phyloP scores from a whole-genome alignment of 1,284 basidiomycete genomes.

The Austroboletus niveus region DNA sequence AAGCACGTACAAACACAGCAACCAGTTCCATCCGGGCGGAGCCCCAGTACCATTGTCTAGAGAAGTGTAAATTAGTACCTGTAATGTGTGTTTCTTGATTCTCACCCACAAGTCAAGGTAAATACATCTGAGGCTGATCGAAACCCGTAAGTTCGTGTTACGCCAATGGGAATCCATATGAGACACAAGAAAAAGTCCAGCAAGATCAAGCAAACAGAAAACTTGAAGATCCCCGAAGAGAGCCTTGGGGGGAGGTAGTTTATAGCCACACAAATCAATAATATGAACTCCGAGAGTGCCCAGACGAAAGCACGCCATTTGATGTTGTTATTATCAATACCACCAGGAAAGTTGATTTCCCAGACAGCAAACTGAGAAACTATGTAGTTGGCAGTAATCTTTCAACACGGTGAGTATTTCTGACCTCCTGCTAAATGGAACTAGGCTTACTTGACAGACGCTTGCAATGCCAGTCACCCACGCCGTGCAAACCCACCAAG shows the following conservation, averaged over 20 bases:
- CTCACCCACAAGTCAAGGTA: constrained; percentile 67
- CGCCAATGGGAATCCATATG: constrained; percentile 87
- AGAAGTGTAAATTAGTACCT: constrained; percentile 5
- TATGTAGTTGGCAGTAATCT: constrained; percentile 84
- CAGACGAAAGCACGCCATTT: constrained; percentile 84
- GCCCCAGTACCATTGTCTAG: constrained; percentile 85
- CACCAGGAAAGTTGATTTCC: constrained; percentile 78
- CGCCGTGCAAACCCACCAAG: constrained; percentile 86
- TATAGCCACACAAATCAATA: constrained; percentile 68
- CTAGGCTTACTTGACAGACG: constrained; percentile 65
- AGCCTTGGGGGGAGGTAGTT: constrained; percentile 77
- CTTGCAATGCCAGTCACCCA: constrained; percentile 89
- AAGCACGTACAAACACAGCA: constrained; percentile 65
- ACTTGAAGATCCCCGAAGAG: constrained; percentile 74
- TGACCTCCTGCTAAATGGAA: neutral
- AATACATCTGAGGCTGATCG: constrained; percentile 78
- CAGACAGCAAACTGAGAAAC: constrained; percentile 79
- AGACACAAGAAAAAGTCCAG: constrained; percentile 82
- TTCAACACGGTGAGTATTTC: constrained; percentile 4
- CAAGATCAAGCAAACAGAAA: constrained; percentile 70
- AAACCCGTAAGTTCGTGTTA: constrained; percentile 80
- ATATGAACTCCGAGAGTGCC: constrained; percentile 70
- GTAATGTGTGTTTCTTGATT: neutral
- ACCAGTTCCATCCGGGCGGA: constrained; percentile 83
- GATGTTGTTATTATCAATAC: constrained; percentile 63